Percentiles rank a stretch among this genome's conserved stretches.
phyloP scores from a whole-genome alignment of 441 rosid species.

The Gossypium gossypioides region DNA sequence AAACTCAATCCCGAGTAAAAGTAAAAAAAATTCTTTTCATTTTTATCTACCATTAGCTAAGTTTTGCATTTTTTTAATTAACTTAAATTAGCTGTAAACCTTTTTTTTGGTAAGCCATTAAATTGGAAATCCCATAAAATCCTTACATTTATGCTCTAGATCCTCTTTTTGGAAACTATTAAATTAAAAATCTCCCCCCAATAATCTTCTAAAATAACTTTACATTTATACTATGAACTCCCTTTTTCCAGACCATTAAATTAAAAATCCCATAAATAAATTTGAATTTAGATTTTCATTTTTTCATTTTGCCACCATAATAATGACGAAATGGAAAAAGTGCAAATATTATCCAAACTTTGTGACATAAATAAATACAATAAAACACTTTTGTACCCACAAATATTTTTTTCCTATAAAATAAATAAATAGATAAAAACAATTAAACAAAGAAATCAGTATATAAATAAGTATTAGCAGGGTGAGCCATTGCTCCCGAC shows the following conservation, averaged over 20 bases:
- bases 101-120: neutral
- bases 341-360: too few relatives aligned
- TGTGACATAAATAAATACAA: neutral
- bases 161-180: neutral
- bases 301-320: too few relatives aligned
- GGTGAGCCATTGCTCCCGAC: neutral
- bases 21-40: too few relatives aligned
- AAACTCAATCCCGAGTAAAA: too few relatives aligned
- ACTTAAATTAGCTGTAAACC: too few relatives aligned
- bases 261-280: neutral
- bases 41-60: too few relatives aligned
- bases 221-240: neutral
- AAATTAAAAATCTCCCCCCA: neutral
- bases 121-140: neutral
- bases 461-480: neutral
- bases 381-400: neutral
- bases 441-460: neutral
- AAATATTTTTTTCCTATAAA: neutral
- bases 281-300: too few relatives aligned
- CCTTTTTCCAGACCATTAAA: neutral
- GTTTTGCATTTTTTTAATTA: too few relatives aligned
- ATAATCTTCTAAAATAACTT: neutral
- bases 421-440: neutral
- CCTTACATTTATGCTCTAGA: neutral
- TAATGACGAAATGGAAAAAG: too few relatives aligned